Evolutionary conservation across 306 rosid genomes (phyloP).

Genomic region (Clitoria ternatea): DNA sequence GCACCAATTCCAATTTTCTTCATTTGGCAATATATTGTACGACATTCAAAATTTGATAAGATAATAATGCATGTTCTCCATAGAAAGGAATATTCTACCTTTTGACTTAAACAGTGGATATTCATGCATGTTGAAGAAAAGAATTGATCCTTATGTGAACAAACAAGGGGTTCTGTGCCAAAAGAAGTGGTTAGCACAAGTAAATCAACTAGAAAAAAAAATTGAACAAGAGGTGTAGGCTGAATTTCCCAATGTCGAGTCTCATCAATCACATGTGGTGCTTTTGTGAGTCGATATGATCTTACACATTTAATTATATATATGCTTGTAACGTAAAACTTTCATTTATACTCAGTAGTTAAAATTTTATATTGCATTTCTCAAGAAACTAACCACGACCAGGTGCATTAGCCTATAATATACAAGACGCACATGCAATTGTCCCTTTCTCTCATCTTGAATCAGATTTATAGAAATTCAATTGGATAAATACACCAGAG

Average conservation of each 20-base stretch:
- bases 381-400: too few species aligned
- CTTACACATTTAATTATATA: background rate
- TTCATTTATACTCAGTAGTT: too few species aligned
- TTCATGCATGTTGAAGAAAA: constrained; percentile 13
- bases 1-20: constrained; percentile 26
- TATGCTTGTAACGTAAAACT: too few species aligned
- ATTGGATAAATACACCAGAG: too few species aligned
- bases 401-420: too few species aligned
- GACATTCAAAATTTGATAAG: constrained; percentile 5
- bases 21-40: constrained; percentile 24
- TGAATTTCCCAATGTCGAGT: background rate
- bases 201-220: background rate
- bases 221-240: background rate
- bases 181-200: background rate
- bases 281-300: background rate
- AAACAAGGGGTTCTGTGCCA: background rate
- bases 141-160: background rate
- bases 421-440: too few species aligned
- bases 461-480: too few species aligned
- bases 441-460: too few species aligned
- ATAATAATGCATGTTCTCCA: constrained; percentile 22
- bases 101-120: constrained; percentile 29
- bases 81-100: constrained; percentile 23
- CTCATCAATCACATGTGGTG: background rate
- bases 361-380: too few species aligned